Conservation (phyloP, 768 basidiomycete genomes). For the Boletus bicolor region DNA sequence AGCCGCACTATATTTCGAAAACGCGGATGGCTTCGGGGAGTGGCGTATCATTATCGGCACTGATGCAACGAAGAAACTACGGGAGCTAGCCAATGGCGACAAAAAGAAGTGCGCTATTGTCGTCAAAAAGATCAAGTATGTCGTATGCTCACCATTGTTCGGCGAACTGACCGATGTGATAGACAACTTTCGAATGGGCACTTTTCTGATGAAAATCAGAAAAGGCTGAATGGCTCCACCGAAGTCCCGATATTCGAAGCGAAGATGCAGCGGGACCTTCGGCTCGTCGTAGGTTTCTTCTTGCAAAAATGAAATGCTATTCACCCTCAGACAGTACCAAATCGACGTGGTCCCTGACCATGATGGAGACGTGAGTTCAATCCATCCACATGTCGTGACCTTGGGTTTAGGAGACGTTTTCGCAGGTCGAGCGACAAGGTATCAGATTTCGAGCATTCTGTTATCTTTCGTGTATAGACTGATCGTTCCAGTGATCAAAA, state of each 20-base stretch:
- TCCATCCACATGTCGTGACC: not conserved
- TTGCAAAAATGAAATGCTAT: not conserved
- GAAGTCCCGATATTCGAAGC: slow-evolving; percentile 66
- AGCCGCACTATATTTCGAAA: slow-evolving; percentile 59
- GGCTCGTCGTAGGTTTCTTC: slow-evolving; percentile 43
- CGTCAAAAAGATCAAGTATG: slow-evolving; percentile 67
- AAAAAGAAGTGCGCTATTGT: slow-evolving; percentile 48
- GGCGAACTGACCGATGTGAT: not conserved
- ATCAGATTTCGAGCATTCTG: not conserved
- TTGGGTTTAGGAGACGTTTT: slow-evolving; percentile 3
- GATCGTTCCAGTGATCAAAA: slow-evolving; percentile 38
- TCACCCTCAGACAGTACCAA: slow-evolving; percentile 39
- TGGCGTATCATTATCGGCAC: slow-evolving; percentile 60
- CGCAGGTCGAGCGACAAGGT: slow-evolving; percentile 42
- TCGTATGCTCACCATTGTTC: not conserved
- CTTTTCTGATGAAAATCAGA: slow-evolving; percentile 69
- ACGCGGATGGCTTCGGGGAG: slow-evolving; percentile 55
- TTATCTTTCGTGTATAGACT: not conserved
- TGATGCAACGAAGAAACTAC: slow-evolving; percentile 47
- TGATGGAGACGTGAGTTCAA: slow-evolving; percentile 26
- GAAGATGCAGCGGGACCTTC: slow-evolving; percentile 54
- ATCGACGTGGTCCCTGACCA: slow-evolving; percentile 45
- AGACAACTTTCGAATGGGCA: slow-evolving; percentile 70
- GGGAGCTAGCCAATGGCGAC: slow-evolving; percentile 45
- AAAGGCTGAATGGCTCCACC: slow-evolving; percentile 45